Percentiles rank a stretch among this genome's conserved stretches.
These are phyloP conservation scores for Fusarium sp. DNA, from an alignment of 2,329 filamentous ascomycete genomes.

Conservation along the genomic window DNA sequence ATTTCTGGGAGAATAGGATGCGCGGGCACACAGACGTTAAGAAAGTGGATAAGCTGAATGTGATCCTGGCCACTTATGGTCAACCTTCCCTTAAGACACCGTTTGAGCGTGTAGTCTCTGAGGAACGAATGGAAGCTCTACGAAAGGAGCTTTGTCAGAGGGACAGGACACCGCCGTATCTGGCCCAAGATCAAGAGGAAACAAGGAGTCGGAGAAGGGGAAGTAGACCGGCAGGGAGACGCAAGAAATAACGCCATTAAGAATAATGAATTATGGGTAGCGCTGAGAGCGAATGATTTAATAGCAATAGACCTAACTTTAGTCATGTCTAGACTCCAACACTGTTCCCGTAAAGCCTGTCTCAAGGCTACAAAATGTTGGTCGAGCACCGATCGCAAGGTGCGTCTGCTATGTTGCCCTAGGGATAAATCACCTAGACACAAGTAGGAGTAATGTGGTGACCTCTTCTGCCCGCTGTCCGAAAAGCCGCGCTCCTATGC, in stretches of 20 bases:
- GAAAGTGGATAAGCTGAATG: background rate
- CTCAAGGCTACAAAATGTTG: background rate
- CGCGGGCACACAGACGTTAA: background rate
- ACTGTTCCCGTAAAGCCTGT: background rate
- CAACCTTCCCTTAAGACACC: background rate
- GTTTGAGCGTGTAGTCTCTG: too few relatives aligned
- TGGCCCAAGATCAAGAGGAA: background rate
- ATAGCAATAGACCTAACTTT: background rate
- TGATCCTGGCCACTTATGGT: background rate
- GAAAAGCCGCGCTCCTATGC: background rate
- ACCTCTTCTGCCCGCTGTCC: background rate
- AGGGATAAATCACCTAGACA: background rate
- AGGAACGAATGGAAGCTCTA: background rate
- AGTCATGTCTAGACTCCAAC: background rate
- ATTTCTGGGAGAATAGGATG: constrained; percentile 17
- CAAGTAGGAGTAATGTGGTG: background rate
- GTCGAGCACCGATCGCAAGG: too few relatives aligned
- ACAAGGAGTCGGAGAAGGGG: background rate
- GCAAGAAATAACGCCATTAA: background rate
- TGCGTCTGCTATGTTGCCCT: background rate
- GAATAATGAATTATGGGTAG: background rate
- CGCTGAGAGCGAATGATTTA: background rate
- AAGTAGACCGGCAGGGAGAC: background rate
- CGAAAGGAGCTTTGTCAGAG: constrained; percentile 9
- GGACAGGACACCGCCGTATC: background rate